Evolutionary conservation across 2,329 filamentous ascomycete genomes (phyloP), one percentile per base, ranked within the genome.

Genomic region (Dactylellina sp.): DNA sequence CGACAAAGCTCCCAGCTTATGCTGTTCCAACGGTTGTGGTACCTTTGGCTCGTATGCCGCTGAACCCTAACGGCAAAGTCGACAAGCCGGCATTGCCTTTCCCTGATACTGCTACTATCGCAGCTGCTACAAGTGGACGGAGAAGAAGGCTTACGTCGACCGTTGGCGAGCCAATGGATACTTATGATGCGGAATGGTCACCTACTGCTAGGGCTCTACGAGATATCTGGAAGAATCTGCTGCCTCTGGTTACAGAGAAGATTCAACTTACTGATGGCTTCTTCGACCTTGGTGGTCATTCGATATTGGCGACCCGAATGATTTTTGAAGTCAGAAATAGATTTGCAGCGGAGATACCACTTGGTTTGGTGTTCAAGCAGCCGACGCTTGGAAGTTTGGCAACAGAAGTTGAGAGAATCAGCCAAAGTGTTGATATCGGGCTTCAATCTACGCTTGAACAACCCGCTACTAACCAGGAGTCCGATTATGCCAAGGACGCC

Each of bases 21-120:
- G 90, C 91, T 0, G 88, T 95, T 1, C 92, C 92, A 0, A 89
- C 87, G 1, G 85, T 91, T 40, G 88, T 91, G 76, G 90, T 95
- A 44, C 86, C 89, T 0, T 86, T 95, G 64, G 85, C 88, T 74
- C 87, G 88, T 64, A 85, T 94, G 75, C 91, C 91, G 0, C 81
- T 94, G n/a, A 93, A 92, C 80, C 90, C 90, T n/a, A 93, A 93
- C 77, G 90, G 91, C 78, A 95, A 95, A 82, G 87, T 94, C 44
- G 92, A 96, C 81, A 90, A 89, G 81, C 89, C 91, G 12, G 88
- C 87, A 1, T 84, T 96, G 59, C 92, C 92, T 0, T 95, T 93
- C 85, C 93, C 88, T 40, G 91, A 94, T 80, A 88, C 88, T 22
- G 86, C 87, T 11, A 86, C 91, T 77, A 84, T 89, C 35, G 85